Evolutionary conservation across 805 yeast genomes (phyloP), one percentile per base, ranked within the genome.

Genomic region (Lipomyces yamadae): DNA sequence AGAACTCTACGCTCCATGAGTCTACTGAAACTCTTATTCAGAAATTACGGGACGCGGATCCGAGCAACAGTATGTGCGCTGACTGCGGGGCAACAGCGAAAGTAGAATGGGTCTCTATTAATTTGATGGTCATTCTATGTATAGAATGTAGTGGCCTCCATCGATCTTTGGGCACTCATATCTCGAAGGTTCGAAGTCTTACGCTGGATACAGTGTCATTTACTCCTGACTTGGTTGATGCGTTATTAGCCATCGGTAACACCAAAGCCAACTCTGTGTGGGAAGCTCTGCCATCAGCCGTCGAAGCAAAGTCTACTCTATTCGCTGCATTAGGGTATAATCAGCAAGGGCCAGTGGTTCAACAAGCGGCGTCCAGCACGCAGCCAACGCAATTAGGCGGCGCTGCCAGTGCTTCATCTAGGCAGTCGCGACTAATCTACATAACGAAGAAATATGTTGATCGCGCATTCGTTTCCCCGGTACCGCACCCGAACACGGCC

Each of bases 101-200:
- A 13, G 96, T 90, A 15, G 97, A 92, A 71, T 93, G 97, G 97
- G 84, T 94, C 2, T 90, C 97, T 0, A 81, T 91, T 66, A 92
- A 90, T 73, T 77, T 88, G 54, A 77, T 92, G 63, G 86, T 87
- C 35, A 85, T 88, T 2, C 80, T 94, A 33, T 93, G 98, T 77
- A 88, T 91, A 56, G 86, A 88, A 60, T 93, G 98, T 73, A 87
- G 97, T 0, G 92, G 96, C 0, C 87, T 88, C n/a, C 98, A 93
- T 76, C 81, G 97, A 63, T 87, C 91, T 29, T 77, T 94, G 75
- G 97, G 98, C 0, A 83, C 96, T 0, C 92, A 89, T 70, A 82
- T 92, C 3, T 85, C 95, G 5, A 91, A 89, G 74, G 85, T 93
- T 3, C 82, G 91, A 69, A 91, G 97, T 0, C 79, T 93, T 62